Base-by-base conservation (phyloP, 129 eudicot species). In the Artemisia argyi region DNA sequence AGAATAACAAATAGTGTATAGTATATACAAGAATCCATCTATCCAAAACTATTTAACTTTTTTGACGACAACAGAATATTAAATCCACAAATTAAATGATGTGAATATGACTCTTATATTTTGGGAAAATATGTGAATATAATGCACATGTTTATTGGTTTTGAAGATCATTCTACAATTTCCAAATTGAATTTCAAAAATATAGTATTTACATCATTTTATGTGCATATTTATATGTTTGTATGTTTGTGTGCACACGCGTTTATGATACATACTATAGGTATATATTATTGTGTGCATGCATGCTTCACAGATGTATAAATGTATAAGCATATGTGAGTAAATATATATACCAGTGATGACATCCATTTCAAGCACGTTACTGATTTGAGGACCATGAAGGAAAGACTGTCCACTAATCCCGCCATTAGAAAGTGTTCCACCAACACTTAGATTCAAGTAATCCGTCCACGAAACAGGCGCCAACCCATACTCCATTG, bases 401-500 rank as follows among this genome's bases (percentile, higher is more conserved):
- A 78, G 69, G 65, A 39, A 39, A 39, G 46, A 39, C 46, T 84
- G 97, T 26, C 97, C 97, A 35, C 97, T 86, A 68, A 91, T 88
- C 42, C 97, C 97, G 1, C 82, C 97, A 74, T 91, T 91, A 61
- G 96, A 91, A 5, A 91, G 91, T 3, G 97, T 91, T 22, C 97
- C 97, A 46, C 96, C 97, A 44, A 88, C 91, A 0, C 74, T 88
- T 19, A 91, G 69, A 69, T 91, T 86, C 89, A 91, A 75, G 71
- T 91, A 91, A 73, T 91, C 97, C 0, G 97, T 91, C 97, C 97
- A 91, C 1, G 97, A 88, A 1, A 88, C 87, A 1, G 97, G 96
- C 4, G 96, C 83, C 8, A 91, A 60, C 7, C 96, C 97, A 24
- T 81, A 73, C 65, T 73, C 86, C 20, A 84, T 44, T 2, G 86